A percentile compares a stretch with the other conserved stretches of the same genome.
Conservation (phyloP, 169 alveolate genomes). For the Plasmodium malariae region DNA sequence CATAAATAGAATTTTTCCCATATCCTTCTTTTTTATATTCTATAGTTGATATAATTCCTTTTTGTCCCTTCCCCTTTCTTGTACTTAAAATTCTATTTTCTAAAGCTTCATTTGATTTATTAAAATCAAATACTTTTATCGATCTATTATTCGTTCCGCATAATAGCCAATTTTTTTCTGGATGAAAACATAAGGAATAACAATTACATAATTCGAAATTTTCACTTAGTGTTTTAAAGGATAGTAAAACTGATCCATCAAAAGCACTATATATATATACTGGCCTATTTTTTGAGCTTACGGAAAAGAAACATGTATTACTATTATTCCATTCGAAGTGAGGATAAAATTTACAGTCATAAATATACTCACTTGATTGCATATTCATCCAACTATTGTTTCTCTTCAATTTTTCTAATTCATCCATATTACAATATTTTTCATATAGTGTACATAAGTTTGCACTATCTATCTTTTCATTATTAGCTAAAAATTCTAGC, state of each 20-base stretch:
- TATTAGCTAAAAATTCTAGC: background rate
- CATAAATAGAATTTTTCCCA: slow-evolving; percentile 39
- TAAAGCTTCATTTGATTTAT: slow-evolving; percentile 29
- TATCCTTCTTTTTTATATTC: slow-evolving; percentile 63
- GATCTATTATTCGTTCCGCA: slow-evolving; percentile 57
- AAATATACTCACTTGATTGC: slow-evolving; percentile 22
- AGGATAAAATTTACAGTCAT: slow-evolving; percentile 74
- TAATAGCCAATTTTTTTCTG: slow-evolving; percentile 58
- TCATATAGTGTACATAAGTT: slow-evolving; percentile 6
- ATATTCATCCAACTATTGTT: slow-evolving; percentile 35
- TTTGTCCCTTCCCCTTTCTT: slow-evolving; percentile 70
- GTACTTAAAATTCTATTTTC: slow-evolving; percentile 70
- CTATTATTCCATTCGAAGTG: slow-evolving; percentile 50
- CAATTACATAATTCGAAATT: slow-evolving; percentile 30
- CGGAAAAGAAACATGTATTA: slow-evolving; percentile 61
- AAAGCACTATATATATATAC: slow-evolving; percentile 54
- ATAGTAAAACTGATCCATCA: slow-evolving; percentile 47
- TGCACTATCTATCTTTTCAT: background rate
- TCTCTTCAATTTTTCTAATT: slow-evolving; percentile 8
- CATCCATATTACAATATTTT: slow-evolving; percentile 3
- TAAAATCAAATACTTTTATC: slow-evolving; percentile 52
- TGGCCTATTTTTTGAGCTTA: slow-evolving; percentile 24
- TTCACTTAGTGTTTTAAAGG: slow-evolving; percentile 41
- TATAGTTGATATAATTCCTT: slow-evolving; percentile 61
- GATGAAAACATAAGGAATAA: slow-evolving; percentile 73